Percentiles rank a stretch among this genome's conserved stretches.
These are phyloP conservation scores for Tulasnella sp. DNA, from an alignment of 768 basidiomycete genomes.

Conservation along the genomic window DNA sequence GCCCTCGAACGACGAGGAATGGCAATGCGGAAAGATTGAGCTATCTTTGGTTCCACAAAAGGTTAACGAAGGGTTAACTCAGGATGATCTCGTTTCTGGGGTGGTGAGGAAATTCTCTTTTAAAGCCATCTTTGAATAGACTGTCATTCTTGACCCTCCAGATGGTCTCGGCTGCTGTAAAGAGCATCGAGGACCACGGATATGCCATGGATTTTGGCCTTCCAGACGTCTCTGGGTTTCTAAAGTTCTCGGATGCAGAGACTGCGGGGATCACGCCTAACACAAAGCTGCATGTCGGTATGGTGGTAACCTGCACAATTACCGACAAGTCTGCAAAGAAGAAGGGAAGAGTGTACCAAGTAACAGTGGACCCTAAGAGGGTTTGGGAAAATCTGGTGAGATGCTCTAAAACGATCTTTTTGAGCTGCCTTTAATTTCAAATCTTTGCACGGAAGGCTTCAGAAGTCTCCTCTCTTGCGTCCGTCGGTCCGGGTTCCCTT, in stretches of 20 bases:
- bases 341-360: slow-evolving; percentile 75
- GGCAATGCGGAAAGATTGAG: slow-evolving; percentile 73
- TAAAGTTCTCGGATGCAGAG: slow-evolving; percentile 69
- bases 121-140: not conserved
- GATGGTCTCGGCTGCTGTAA: slow-evolving; percentile 72
- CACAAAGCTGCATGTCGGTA: slow-evolving; percentile 55
- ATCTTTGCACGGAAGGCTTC: slow-evolving; percentile 47
- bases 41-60: slow-evolving; percentile 76
- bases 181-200: slow-evolving; percentile 90
- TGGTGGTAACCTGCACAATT: slow-evolving; percentile 64
- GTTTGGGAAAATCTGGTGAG: slow-evolving; percentile 55
- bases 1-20: slow-evolving; percentile 58
- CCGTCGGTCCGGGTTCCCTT: slow-evolving; percentile 79
- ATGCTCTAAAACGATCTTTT: slow-evolving; percentile 31
- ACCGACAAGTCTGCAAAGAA: slow-evolving; percentile 50
- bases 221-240: slow-evolving; percentile 72
- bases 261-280: slow-evolving; percentile 34
- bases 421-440: not conserved
- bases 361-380: slow-evolving; percentile 50
- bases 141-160: slow-evolving; percentile 35
- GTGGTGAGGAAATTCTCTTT: slow-evolving; percentile 52
- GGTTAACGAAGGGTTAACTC: slow-evolving; percentile 77
- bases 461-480: slow-evolving; percentile 73
- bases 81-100: slow-evolving; percentile 68
- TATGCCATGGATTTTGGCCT: slow-evolving; percentile 86